Conservation (phyloP, 345 rosid species). For the Luvunga scandens region DNA sequence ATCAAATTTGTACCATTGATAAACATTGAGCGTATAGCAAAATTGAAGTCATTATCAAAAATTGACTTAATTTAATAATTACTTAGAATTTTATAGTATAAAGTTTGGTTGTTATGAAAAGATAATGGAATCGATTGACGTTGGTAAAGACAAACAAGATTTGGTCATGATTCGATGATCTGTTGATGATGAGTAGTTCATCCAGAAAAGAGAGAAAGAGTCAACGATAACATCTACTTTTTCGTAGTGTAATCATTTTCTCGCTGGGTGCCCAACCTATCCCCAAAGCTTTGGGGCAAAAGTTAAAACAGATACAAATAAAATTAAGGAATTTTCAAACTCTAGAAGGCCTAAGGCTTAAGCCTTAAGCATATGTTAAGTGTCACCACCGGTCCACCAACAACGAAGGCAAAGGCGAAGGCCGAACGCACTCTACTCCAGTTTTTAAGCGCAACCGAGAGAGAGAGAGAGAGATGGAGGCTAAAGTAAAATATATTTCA, state of each 20-base stretch:
- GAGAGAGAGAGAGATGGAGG: too few species aligned
- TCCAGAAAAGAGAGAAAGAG: not conserved
- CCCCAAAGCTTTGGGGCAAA: not conserved
- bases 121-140: not conserved
- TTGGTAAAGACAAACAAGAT: not conserved
- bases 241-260: not conserved
- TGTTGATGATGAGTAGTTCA: not conserved
- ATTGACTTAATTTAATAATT: not conserved
- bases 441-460: too few species aligned
- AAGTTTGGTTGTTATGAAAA: not conserved
- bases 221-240: not conserved
- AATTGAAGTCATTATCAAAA: not conserved
- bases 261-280: not conserved
- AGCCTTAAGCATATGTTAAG: not conserved
- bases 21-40: not conserved
- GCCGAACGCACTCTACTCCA: not conserved
- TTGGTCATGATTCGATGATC: not conserved
- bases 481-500: too few species aligned
- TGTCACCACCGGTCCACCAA: not conserved
- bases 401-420: not conserved
- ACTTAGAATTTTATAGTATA: too few species aligned
- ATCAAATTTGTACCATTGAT: not conserved
- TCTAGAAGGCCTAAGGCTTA: not conserved
- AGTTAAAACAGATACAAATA: too few species aligned
- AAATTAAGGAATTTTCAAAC: not conserved